phyloP scores from a whole-genome alignment of 1,284 basidiomycete genomes.

The Ceratobasidium sp. region DNA sequence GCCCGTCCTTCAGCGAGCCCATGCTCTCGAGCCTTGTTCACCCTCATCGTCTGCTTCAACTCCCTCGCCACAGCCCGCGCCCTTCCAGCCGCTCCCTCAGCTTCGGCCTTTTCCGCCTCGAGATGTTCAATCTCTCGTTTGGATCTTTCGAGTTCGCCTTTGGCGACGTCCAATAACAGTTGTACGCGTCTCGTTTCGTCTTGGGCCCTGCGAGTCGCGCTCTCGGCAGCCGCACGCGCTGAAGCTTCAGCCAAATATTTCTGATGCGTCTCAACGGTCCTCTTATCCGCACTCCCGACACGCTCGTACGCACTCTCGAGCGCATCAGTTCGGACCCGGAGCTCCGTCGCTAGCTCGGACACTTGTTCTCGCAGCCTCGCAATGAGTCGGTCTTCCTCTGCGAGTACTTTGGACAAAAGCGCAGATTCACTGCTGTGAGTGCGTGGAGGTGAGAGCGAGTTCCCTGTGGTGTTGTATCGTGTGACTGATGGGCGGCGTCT shows the following conservation, averaged over 20 bases:
- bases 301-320: slow-evolving; percentile 30
- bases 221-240: slow-evolving; percentile 68
- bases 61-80: slow-evolving; percentile 20
- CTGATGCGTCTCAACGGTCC: slow-evolving; percentile 17
- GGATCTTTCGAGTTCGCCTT: slow-evolving; percentile 64
- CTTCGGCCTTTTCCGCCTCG: slow-evolving; percentile 62
- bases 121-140: slow-evolving; percentile 59
- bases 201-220: slow-evolving; percentile 61
- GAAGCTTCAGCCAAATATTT: slow-evolving; percentile 51
- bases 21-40: slow-evolving; percentile 64
- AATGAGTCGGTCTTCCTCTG: slow-evolving; percentile 7
- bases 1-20: slow-evolving; percentile 27
- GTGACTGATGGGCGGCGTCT: no score
- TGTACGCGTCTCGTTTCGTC: slow-evolving; percentile 60
- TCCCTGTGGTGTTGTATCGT: no score
- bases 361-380: background rate
- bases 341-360: slow-evolving; percentile 24
- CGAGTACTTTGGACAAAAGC: slow-evolving; percentile 10
- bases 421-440: background rate
- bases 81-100: slow-evolving; percentile 22
- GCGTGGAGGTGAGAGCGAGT: background rate
- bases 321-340: slow-evolving; percentile 29
- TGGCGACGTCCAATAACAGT: slow-evolving; percentile 51
- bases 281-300: slow-evolving; percentile 7
- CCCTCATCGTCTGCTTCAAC: slow-evolving; percentile 47